Conservation (phyloP, 129 eudicot species). For the Arctium minus region DNA sequence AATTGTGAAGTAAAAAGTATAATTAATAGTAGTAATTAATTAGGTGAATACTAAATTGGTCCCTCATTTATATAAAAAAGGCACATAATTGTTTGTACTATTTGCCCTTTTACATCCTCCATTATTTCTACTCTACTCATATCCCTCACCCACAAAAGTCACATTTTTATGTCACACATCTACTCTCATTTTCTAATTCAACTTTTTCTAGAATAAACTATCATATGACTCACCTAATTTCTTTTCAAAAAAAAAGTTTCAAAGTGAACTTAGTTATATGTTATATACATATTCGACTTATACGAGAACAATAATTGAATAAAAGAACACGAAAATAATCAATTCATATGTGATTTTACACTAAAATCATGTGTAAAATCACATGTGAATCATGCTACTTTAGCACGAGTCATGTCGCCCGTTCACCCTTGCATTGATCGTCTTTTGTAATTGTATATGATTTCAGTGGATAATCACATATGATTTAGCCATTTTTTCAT, state of each 20-base stretch:
- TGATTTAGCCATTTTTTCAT: too few species aligned
- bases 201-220: slow-evolving; percentile 34
- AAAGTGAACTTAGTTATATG: background rate
- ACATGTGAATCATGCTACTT: too few species aligned
- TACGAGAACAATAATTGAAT: too few species aligned
- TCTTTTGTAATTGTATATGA: too few species aligned
- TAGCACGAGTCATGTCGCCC: too few species aligned
- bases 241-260: background rate
- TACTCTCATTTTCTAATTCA: slow-evolving; percentile 22
- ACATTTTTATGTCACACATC: slow-evolving; percentile 40
- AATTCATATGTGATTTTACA: too few species aligned
- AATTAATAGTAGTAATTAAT: slow-evolving; percentile 29
- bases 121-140: slow-evolving; percentile 47
- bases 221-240: slow-evolving; percentile 27
- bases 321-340: too few species aligned
- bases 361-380: too few species aligned
- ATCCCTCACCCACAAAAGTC: slow-evolving; percentile 39
- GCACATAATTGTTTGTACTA: slow-evolving; percentile 29
- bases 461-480: too few species aligned
- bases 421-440: too few species aligned
- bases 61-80: slow-evolving; percentile 30
- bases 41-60: slow-evolving; percentile 32
- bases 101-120: slow-evolving; percentile 34
- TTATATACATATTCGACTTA: too few species aligned
- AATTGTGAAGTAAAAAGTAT: slow-evolving; percentile 42